Evolutionary conservation across 352 stramenopile genomes (phyloP).

Genomic region (Globisporangium polare): DNA sequence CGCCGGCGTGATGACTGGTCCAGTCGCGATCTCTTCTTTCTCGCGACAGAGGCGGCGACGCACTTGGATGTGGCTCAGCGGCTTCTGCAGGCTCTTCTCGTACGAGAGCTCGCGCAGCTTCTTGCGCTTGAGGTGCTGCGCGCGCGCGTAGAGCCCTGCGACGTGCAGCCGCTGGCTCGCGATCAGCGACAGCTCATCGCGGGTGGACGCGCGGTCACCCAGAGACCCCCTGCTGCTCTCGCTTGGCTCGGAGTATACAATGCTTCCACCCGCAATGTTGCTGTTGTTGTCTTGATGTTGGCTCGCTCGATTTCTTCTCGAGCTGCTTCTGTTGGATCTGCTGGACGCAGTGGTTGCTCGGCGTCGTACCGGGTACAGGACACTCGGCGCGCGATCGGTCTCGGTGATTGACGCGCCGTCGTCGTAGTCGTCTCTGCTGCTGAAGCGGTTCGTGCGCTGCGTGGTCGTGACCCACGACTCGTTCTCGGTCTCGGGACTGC

Average conservation of each 20-base stretch:
- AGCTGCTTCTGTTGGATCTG: not conserved
- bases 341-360: not conserved
- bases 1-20: not conserved
- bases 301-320: not conserved
- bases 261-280: not conserved
- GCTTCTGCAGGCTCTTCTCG: slow-evolving; percentile 6
- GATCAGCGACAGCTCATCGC: slow-evolving; percentile 11
- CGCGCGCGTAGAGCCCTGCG: slow-evolving; percentile 5
- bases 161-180: slow-evolving; percentile 9
- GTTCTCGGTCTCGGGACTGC: slow-evolving; percentile 7
- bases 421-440: slow-evolving; percentile 2
- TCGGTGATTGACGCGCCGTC: not conserved
- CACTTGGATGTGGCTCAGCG: slow-evolving; percentile 14
- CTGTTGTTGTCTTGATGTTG: not conserved
- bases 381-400: slow-evolving; percentile 1
- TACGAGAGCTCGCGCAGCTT: slow-evolving; percentile 4
- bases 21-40: not conserved
- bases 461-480: slow-evolving; percentile 11
- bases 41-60: slow-evolving; percentile 3
- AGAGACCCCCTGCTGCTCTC: not conserved
- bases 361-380: not conserved
- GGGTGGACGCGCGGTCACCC: not conserved
- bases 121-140: not conserved
- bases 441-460: not conserved
- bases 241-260: not conserved